Conservation (phyloP, 768 basidiomycete species). For the Xerocomus spinulosus region DNA sequence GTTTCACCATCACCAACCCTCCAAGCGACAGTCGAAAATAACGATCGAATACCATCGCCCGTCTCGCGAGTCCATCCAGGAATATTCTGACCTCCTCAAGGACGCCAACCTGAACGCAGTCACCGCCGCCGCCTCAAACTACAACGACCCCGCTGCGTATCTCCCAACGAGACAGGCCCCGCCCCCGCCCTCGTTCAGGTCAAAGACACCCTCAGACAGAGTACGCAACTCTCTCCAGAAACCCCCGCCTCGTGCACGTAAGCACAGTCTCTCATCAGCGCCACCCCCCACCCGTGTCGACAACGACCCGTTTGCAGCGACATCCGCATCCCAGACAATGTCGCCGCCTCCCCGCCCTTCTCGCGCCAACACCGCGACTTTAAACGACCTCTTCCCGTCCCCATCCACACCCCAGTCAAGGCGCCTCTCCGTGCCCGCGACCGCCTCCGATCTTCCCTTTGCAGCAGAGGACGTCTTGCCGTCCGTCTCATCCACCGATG, state of each 20-base stretch:
- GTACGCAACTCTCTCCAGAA: slow-evolving; percentile 62
- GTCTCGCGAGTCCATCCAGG: slow-evolving; percentile 69
- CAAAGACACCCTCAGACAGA: slow-evolving; percentile 27
- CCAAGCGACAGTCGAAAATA: slow-evolving; percentile 48
- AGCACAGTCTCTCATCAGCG: slow-evolving; percentile 44
- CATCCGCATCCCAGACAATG: slow-evolving; percentile 13
- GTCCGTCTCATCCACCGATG: slow-evolving; percentile 14
- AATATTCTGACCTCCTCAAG: slow-evolving; percentile 68
- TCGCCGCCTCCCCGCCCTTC: slow-evolving; percentile 76
- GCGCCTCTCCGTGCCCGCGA: slow-evolving; percentile 48
- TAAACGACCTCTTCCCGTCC: slow-evolving; percentile 65
- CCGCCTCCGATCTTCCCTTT: slow-evolving; percentile 23
- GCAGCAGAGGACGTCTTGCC: slow-evolving; percentile 25
- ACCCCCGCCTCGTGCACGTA: slow-evolving; percentile 49
- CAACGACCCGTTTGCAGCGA: slow-evolving; percentile 55
- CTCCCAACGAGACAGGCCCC: slow-evolving; percentile 42
- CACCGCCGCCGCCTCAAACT: slow-evolving; percentile 36
- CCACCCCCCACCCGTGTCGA: slow-evolving; percentile 38
- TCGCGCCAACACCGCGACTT: slow-evolving; percentile 76
- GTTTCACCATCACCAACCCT: slow-evolving; percentile 34
- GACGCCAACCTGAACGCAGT: slow-evolving; percentile 55
- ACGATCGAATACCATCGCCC: slow-evolving; percentile 76
- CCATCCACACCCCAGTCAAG: slow-evolving; percentile 40
- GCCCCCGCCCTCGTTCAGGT: slow-evolving; percentile 31
- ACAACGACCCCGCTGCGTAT: slow-evolving; percentile 32